Conservation (phyloP, 2,329 filamentous ascomycete genomes). For the Leptosphaerulina australis region DNA sequence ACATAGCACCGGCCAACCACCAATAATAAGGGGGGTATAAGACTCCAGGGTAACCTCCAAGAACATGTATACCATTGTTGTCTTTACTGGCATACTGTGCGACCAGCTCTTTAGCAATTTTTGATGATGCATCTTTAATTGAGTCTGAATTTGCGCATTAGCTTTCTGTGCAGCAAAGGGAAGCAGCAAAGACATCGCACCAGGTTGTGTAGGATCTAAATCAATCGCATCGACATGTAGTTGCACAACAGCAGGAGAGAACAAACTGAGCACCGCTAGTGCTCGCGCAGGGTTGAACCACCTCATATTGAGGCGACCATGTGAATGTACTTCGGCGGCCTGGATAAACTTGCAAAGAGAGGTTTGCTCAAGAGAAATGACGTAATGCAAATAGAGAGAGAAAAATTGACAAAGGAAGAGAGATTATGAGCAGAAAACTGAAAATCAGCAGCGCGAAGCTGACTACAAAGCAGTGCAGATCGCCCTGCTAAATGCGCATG, state of each 20-base stretch:
- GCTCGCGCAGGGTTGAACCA: conserved; percentile 34
- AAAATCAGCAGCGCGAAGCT: conserved; percentile 3
- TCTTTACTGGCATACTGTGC: conserved; percentile 58
- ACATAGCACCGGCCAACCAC: conserved; percentile 79
- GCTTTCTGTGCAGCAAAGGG: background rate
- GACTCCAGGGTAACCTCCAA: conserved; percentile 52
- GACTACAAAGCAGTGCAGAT: conserved; percentile 7
- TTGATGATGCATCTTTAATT: conserved; percentile 55
- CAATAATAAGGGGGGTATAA: conserved; percentile 61
- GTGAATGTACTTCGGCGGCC: conserved; percentile 19
- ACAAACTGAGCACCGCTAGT: conserved; percentile 35
- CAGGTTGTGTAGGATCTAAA: conserved; percentile 33
- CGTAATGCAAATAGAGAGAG: background rate
- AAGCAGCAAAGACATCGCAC: conserved; percentile 15
- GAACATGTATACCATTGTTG: conserved; percentile 50
- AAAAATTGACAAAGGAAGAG: conserved; percentile 1
- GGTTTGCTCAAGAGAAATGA: background rate
- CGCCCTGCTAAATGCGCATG: background rate
- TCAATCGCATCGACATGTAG: conserved; percentile 28
- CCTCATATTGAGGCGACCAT: conserved; percentile 33
- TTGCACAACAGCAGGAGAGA: conserved; percentile 29
- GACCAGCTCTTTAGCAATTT: conserved; percentile 57
- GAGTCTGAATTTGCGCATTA: conserved; percentile 42
- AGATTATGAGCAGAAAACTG: conserved; percentile 3
- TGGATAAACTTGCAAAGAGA: conserved; percentile 4